Evolutionary conservation across 1,284 basidiomycete genomes (phyloP), one percentile per base, ranked within the genome.

Genomic region (Ganoderma sp.): DNA sequence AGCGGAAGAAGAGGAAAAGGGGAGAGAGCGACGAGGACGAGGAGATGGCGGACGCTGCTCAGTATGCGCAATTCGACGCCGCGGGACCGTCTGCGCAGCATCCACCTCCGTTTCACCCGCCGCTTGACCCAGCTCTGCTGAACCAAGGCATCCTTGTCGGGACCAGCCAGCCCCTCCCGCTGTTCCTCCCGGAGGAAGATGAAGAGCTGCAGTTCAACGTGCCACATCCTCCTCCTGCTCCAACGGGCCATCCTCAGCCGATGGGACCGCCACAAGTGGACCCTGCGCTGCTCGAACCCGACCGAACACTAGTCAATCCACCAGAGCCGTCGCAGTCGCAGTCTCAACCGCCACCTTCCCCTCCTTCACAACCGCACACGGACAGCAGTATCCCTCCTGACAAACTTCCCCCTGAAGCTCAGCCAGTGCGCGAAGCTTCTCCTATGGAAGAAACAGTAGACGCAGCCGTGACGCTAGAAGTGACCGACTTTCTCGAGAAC

Each of bases 401-500:
- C 25, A 73, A 75, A 25, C 61, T 67, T 12, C 66, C 68, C 8
- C 48, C 63, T 1, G 48, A 69, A 34, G 48, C 61, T 1, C 54
- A 69, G 39, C 50, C 70, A 2, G 66, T 61, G 6, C 66, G 37
- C 9, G 69, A 63, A 9, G 70, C 75, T 1, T 77, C 77, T 1
- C 75, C 79, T 1, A 73, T 84, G 2, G 87, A 89, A 19, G 82
- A 83, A 61, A 80, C 81, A 1, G 83, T 86, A 2, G 85, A 88
- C 37, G 83, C 82, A 34, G 85, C 82, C 0, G 82, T 94, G 17
- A 83, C 87, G 0, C 85, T 88, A 66, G 91, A 93, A 79, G 88
- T 93, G 2, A 82, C 87, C 0, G 85, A 83, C 4, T 91, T 87
- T 75, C 81, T 92, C 65, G 82, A 83, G 67, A 88, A 86, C 62